Evolutionary conservation across 2,329 filamentous ascomycete genomes (phyloP).

Genomic region (Aureobasidium musti): DNA sequence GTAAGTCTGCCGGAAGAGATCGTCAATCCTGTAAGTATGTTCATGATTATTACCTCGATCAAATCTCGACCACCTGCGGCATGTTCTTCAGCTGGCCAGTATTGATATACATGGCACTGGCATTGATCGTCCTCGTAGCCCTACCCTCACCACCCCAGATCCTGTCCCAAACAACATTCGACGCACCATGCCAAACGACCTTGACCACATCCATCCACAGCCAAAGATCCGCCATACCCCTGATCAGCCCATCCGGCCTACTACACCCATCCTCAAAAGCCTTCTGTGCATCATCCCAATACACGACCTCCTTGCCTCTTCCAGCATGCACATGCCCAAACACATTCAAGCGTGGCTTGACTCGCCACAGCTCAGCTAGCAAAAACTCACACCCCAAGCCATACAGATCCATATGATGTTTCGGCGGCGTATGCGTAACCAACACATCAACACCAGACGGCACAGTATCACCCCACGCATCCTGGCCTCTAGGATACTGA

Average conservation of each 20-base stretch:
- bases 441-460: conserved; percentile 74
- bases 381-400: conserved; percentile 61
- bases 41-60: not conserved
- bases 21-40: no score
- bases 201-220: conserved; percentile 56
- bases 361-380: conserved; percentile 70
- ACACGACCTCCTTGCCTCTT: conserved; percentile 67
- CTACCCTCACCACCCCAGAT: conserved; percentile 58
- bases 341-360: conserved; percentile 73
- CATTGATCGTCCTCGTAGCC: conserved; percentile 58
- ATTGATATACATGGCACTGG: conserved; percentile 55
- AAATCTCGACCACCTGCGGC: conserved; percentile 44
- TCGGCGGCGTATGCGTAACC: conserved; percentile 78
- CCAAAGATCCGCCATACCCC: conserved; percentile 43
- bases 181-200: conserved; percentile 56
- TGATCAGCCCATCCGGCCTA: conserved; percentile 43
- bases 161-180: conserved; percentile 61
- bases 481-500: conserved; percentile 65
- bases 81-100: conserved; percentile 53
- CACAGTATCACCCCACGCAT: conserved; percentile 72
- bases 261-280: conserved; percentile 67
- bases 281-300: conserved; percentile 72
- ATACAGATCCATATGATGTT: conserved; percentile 65
- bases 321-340: conserved; percentile 85
- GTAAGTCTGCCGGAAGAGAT: not conserved